Base-by-base conservation (phyloP, 768 basidiomycete species). In the Termitomyces sp. region DNA sequence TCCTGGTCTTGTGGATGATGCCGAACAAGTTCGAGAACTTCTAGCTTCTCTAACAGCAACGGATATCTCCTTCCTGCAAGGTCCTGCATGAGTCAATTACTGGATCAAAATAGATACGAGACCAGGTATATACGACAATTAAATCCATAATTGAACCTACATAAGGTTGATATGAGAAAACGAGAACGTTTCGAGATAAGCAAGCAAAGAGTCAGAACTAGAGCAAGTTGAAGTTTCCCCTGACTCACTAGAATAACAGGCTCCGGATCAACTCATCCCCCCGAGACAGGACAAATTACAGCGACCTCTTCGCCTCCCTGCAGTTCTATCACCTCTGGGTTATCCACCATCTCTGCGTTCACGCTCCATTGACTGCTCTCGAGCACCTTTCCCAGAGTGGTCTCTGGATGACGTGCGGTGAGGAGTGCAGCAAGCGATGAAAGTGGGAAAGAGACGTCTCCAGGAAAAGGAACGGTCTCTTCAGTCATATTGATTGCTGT, bases 241-340 rank as follows among this genome's bases (percentile, higher is more conserved):
- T 48, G 24, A 38, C n/a, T 38, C 10, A 46, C 43, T 24, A 13
- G 9, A 9, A 38, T 18, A 24, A 33, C 20, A 3, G 22, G 14
- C 22, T 33, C 38, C 7, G 7, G n/a, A n/a, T 40, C 35, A 26
- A 45, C 35, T 71, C 69, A 91, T 33, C 90, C 90, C 5, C 92
- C 91, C 53, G 88, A 90, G 0, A 92, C 90, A 9, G 88, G 90
- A 62, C 87, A 87, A 44, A 93, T 92, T 26, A 92, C 78, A 14
- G 85, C 89, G 8, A 92, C 81, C 64, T 89, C 86, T 68, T 92
- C 89, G 22, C 88, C 90, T 11, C 88, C 87, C 46, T 70, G 76
- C 47, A 93, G 68, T 13, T 72, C 57, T 20, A 81, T 71, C 0
- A 60, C 59, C n/a, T 74, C 71, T 2, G 79, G 78, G 59, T 85